phyloP scores from a whole-genome alignment of 2,329 filamentous ascomycete genomes.

The Fusarium foetens region DNA sequence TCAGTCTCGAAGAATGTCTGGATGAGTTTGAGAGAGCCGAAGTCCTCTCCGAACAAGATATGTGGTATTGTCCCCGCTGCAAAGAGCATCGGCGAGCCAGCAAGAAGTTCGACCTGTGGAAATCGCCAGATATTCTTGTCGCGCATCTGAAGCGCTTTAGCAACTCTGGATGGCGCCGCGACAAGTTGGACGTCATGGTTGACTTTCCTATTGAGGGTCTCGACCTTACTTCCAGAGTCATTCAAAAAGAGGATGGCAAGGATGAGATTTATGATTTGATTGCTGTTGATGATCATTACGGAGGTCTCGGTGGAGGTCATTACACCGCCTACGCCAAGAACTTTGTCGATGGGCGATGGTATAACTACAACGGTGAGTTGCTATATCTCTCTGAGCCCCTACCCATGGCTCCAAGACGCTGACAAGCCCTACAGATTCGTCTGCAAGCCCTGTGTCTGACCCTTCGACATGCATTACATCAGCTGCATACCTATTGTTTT shows the following conservation, averaged over 20 bases:
- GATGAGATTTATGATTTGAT: constrained; percentile 91
- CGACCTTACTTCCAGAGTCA: constrained; percentile 82
- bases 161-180: constrained; percentile 80
- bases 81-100: constrained; percentile 92
- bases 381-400: neutral
- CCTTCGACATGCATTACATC: constrained; percentile 73
- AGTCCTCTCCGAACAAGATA: constrained; percentile 92
- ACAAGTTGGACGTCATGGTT: constrained; percentile 91
- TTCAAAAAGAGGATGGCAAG: constrained; percentile 83
- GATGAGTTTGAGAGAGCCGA: constrained; percentile 96
- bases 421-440: constrained; percentile 71
- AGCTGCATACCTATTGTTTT: constrained; percentile 93
- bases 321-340: constrained; percentile 97
- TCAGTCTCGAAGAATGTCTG: constrained; percentile 89
- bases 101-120: constrained; percentile 98
- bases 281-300: constrained; percentile 95
- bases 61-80: constrained; percentile 97
- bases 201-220: constrained; percentile 91
- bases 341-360: constrained; percentile 89
- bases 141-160: constrained; percentile 97
- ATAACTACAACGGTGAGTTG: constrained; percentile 90
- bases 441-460: constrained; percentile 70
- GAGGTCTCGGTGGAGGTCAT: constrained; percentile 91
- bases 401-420: constrained; percentile 46
- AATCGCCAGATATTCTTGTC: constrained; percentile 91